Conservation (phyloP, 2,329 filamentous ascomycete genomes). For the Bipolaris cookei region DNA sequence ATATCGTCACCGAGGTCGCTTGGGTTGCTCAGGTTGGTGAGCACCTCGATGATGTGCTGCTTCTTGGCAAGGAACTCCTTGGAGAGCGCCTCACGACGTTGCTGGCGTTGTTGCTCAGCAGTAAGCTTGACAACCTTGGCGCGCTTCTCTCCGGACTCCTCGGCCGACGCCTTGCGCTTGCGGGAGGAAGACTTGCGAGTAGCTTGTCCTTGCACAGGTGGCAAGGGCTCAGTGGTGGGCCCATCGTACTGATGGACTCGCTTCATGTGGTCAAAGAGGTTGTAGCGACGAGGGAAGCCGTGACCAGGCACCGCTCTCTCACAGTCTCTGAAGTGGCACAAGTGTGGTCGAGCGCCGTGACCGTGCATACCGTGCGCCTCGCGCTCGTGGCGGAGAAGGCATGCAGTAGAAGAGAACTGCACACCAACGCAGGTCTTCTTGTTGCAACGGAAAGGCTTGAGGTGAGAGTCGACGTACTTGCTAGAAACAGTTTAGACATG, state of each 20-base stretch:
- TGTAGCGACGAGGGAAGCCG: slow-evolving; percentile 95
- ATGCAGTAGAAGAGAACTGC: slow-evolving; percentile 93
- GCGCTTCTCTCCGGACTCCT: slow-evolving; percentile 44
- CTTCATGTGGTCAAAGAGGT: slow-evolving; percentile 96
- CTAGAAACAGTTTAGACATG: slow-evolving; percentile 54
- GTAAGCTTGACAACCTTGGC: slow-evolving; percentile 40
- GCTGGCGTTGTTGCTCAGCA: slow-evolving; percentile 45
- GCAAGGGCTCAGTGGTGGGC: slow-evolving; percentile 42
- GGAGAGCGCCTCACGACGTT: slow-evolving; percentile 39
- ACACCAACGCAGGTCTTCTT: slow-evolving; percentile 80
- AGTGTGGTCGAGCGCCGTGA: slow-evolving; percentile 88
- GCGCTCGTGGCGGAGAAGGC: slow-evolving; percentile 90
- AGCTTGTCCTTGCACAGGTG: slow-evolving; percentile 34
- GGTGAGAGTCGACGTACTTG: slow-evolving; percentile 96
- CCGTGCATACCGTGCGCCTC: slow-evolving; percentile 96
- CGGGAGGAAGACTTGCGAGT: slow-evolving; percentile 38
- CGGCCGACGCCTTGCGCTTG: slow-evolving; percentile 46
- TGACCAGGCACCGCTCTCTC: slow-evolving; percentile 82
- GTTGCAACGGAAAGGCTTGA: slow-evolving; percentile 97
- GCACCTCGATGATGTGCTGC: slow-evolving; percentile 43
- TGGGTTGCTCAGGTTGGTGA: slow-evolving; percentile 42
- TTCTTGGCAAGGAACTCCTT: slow-evolving; percentile 45
- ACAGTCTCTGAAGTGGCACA: slow-evolving; percentile 83
- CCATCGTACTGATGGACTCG: slow-evolving; percentile 75
- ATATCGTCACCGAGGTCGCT: slow-evolving; percentile 44